Percentiles rank a stretch among this genome's conserved stretches.
Evolutionary conservation across 768 basidiomycete species (phyloP).

Genomic region (Naganishia onofrii): DNA sequence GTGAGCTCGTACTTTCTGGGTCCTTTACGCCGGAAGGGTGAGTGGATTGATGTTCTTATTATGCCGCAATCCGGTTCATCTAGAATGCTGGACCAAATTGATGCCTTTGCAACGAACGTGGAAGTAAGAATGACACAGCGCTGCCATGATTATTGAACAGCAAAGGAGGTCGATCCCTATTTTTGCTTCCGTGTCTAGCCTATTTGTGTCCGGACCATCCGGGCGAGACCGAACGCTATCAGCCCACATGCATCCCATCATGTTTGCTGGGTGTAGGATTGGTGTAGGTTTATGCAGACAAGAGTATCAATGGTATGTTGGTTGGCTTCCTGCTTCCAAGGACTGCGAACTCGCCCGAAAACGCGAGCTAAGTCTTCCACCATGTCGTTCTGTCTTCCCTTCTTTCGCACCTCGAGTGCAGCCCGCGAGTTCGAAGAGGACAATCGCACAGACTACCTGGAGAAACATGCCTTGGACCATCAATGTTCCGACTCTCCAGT

Average conservation of each 20-base stretch:
- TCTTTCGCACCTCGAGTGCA: background rate
- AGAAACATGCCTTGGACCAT: background rate
- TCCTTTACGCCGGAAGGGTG: too few species aligned
- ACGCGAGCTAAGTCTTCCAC: background rate
- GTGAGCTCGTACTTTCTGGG: too few species aligned
- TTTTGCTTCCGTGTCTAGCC: too few species aligned
- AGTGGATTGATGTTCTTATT: background rate
- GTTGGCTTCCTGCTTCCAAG: background rate
- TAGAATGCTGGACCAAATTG: background rate
- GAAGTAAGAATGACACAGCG: background rate
- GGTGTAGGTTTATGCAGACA: too few species aligned
- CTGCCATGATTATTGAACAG: too few species aligned
- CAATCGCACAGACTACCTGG: background rate
- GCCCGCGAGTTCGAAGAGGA: slow-evolving; percentile 1
- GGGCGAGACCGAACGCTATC: too few species aligned
- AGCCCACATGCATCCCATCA: too few species aligned
- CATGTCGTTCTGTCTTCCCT: slow-evolving; percentile 22
- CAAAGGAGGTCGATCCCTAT: too few species aligned
- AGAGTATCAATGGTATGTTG: too few species aligned
- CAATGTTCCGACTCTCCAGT: background rate
- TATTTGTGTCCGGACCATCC: too few species aligned
- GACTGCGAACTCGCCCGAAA: background rate
- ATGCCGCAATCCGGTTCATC: background rate
- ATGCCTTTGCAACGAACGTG: background rate
- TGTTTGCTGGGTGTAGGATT: too few species aligned